phyloP scores from a whole-genome alignment of 140 eudicot species.

The Anethum foeniculum region DNA sequence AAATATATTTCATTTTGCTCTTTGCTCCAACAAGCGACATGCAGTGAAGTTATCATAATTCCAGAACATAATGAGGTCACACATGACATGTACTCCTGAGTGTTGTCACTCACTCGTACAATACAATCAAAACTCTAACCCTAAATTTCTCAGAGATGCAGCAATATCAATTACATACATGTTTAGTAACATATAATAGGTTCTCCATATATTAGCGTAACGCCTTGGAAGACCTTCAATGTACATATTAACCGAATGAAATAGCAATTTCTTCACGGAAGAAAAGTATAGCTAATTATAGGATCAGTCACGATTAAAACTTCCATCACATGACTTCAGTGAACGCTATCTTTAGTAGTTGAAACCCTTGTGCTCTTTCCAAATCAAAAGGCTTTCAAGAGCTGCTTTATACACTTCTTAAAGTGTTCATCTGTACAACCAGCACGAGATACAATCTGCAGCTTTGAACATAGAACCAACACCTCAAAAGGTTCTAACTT shows the following conservation, averaged over 20 bases:
- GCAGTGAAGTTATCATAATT: no score
- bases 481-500: slow-evolving; percentile 52
- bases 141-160: no score
- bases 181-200: background rate
- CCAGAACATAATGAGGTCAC: no score
- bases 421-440: slow-evolving; percentile 46
- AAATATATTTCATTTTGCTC: no score
- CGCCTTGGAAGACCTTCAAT: background rate
- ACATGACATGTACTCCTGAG: no score
- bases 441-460: slow-evolving; percentile 44
- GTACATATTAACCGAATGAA: background rate
- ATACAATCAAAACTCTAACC: no score
- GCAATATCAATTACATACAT: no score
- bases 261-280: background rate
- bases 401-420: slow-evolving; percentile 34
- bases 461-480: slow-evolving; percentile 55
- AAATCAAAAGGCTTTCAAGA: slow-evolving; percentile 17
- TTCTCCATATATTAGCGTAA: background rate
- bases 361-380: background rate
- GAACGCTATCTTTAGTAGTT: background rate
- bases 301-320: background rate
- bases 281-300: background rate
- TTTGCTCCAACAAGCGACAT: no score
- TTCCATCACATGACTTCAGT: background rate
- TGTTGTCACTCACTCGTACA: no score